A percentile compares a stretch with the other conserved stretches of the same genome.
Conservation (phyloP, 305 asterid genomes). For the Solanum aculeatissimum region DNA sequence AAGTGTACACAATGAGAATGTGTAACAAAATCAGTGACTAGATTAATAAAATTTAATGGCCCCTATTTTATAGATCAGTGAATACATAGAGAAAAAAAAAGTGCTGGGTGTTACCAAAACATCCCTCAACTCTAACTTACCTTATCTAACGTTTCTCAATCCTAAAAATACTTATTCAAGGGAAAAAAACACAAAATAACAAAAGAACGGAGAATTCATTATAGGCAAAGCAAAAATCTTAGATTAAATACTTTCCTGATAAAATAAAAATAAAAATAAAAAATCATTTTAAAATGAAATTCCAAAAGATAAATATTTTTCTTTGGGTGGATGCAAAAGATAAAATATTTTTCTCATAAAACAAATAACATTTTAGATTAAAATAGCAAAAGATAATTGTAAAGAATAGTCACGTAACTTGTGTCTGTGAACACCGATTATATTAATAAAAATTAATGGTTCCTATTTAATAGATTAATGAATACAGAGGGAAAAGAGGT, state of each 20-base stretch:
- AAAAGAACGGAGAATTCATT: neutral
- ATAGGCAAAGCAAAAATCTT: neutral
- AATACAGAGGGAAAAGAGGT: slow-evolving; percentile 3
- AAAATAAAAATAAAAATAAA: no score
- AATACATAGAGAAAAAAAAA: slow-evolving; percentile 2
- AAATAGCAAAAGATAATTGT: no score
- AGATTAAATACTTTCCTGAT: neutral
- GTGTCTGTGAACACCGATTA: neutral
- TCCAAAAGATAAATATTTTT: no score
- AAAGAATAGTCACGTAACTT: neutral
- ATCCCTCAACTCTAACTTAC: neutral
- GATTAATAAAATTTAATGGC: slow-evolving; percentile 9
- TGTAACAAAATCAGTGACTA: neutral
- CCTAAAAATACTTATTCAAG: neutral
- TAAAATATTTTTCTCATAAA: no score
- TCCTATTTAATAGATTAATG: slow-evolving; percentile 12
- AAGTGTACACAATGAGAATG: no score
- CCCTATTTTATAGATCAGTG: slow-evolving; percentile 9
- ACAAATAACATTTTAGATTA: no score
- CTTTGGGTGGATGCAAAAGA: no score
- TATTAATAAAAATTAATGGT: slow-evolving; percentile 9
- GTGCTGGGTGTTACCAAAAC: neutral
- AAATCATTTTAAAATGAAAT: no score
- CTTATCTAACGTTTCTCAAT: neutral
- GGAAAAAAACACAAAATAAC: neutral